A percentile compares a stretch with the other conserved stretches of the same genome.
phyloP scores from a whole-genome alignment of 2,329 filamentous ascomycete species.

The Cytospora paraplurivora region DNA sequence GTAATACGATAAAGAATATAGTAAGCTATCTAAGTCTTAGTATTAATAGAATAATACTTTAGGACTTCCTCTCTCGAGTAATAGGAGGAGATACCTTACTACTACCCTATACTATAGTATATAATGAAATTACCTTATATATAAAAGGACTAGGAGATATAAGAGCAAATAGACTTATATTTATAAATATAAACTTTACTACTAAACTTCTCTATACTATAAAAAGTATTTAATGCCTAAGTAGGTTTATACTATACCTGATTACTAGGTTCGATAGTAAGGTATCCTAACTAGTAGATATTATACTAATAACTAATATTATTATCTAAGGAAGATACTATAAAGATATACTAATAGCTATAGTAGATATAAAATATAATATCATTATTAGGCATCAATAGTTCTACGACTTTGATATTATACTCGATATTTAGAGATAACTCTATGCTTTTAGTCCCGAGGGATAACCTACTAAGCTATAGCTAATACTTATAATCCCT shows the following conservation, averaged over 20 bases:
- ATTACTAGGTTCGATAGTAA: no score
- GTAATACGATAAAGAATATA: no score
- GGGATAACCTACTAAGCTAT: no score
- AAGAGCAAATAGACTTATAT: constrained; percentile 1
- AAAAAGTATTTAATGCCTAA: background rate
- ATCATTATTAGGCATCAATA: background rate
- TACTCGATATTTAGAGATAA: no score
- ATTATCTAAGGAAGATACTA: background rate
- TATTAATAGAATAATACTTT: no score
- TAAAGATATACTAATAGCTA: background rate
- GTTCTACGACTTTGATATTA: background rate
- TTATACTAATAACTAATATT: background rate
- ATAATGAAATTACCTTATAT: background rate
- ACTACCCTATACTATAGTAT: background rate
- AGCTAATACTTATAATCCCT: no score
- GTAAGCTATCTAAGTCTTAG: no score
- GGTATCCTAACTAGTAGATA: background rate
- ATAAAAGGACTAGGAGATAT: background rate
- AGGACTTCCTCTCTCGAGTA: no score
- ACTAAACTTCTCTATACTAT: background rate
- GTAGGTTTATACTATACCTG: background rate
- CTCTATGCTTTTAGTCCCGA: no score
- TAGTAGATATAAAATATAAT: constrained; percentile 11
- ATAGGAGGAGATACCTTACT: no score
- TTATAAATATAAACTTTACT: constrained; percentile 2